Evolutionary conservation across 2,329 filamentous ascomycete species (phyloP).

Genomic region (Sclerotinia sclerotiorum): DNA sequence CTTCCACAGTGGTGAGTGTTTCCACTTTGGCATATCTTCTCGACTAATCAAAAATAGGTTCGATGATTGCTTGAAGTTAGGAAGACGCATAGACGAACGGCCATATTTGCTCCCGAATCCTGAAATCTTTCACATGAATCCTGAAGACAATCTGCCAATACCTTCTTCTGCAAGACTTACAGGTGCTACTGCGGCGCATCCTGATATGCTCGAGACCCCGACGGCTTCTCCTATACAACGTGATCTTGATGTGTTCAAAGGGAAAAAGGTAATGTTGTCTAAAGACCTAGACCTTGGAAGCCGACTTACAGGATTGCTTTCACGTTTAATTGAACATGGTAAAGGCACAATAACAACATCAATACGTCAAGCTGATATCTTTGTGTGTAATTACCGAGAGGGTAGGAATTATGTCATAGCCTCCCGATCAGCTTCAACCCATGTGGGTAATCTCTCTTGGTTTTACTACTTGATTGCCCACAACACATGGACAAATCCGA

Average conservation of each 20-base stretch:
- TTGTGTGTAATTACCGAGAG: slow-evolving; percentile 83
- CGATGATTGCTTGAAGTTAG: slow-evolving; percentile 91
- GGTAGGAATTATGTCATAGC: slow-evolving; percentile 76
- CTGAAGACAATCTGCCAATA: slow-evolving; percentile 57
- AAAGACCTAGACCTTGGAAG: slow-evolving; percentile 69
- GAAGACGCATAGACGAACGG: slow-evolving; percentile 82
- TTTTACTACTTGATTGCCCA: slow-evolving; percentile 87
- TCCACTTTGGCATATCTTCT: background rate
- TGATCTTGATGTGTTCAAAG: slow-evolving; percentile 71
- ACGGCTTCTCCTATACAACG: slow-evolving; percentile 48
- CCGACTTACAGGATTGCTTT: slow-evolving; percentile 66
- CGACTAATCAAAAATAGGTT: slow-evolving; percentile 62
- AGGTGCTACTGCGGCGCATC: slow-evolving; percentile 61
- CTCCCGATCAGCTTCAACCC: slow-evolving; percentile 67
- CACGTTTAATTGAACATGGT: slow-evolving; percentile 67
- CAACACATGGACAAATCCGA: slow-evolving; percentile 84
- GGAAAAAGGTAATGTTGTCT: slow-evolving; percentile 75
- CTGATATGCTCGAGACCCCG: slow-evolving; percentile 45
- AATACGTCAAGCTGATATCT: slow-evolving; percentile 73
- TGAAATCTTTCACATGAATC: slow-evolving; percentile 66
- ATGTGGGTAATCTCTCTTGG: slow-evolving; percentile 92
- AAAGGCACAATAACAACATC: slow-evolving; percentile 67
- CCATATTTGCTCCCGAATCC: slow-evolving; percentile 87
- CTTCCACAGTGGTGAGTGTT: slow-evolving; percentile 78
- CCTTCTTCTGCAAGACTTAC: slow-evolving; percentile 60